Conservation (phyloP, 805 yeast species). For the Candida montana region DNA sequence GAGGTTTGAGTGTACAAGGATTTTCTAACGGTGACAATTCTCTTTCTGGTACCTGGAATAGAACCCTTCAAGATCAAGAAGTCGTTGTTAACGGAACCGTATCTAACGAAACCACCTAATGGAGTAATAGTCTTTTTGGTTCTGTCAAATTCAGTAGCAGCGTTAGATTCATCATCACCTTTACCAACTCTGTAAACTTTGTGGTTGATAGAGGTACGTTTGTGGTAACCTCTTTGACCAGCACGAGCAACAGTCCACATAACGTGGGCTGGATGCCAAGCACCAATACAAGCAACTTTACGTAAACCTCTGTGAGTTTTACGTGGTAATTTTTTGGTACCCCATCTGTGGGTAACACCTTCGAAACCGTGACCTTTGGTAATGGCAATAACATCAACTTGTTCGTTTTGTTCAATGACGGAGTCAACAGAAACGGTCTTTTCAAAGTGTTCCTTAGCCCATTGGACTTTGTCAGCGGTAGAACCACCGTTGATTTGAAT, state of each 20-base stretch:
- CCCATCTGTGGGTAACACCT: constrained; percentile 99
- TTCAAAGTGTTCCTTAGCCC: constrained; percentile 99
- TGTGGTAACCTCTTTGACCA: constrained; percentile 99
- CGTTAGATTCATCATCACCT: constrained; percentile 91
- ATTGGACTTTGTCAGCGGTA: constrained; percentile 91
- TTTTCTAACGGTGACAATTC: constrained; percentile 98
- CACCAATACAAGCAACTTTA: constrained; percentile 99
- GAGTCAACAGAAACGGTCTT: constrained; percentile 94
- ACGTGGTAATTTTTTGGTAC: constrained; percentile 99
- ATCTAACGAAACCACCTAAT: constrained; percentile 99
- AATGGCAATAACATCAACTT: constrained; percentile 97
- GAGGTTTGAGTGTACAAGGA: constrained; percentile 96
- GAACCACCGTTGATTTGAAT: constrained; percentile 99
- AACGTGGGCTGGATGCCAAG: constrained; percentile 99
- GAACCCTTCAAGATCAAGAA: constrained; percentile 97
- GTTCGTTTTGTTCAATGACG: constrained; percentile 98
- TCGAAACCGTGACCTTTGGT: constrained; percentile 99
- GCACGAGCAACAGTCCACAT: constrained; percentile 99
- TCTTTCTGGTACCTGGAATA: constrained; percentile 99
- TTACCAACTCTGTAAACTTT: constrained; percentile 99
- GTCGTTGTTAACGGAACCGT: constrained; percentile 98
- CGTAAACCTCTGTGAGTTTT: constrained; percentile 99
- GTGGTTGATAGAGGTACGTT: constrained; percentile 99
- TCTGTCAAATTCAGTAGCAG: constrained; percentile 97
- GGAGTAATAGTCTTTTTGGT: constrained; percentile 99